Conservation (phyloP, 2,329 filamentous ascomycete species). For the Calonectria pauciramosa region DNA sequence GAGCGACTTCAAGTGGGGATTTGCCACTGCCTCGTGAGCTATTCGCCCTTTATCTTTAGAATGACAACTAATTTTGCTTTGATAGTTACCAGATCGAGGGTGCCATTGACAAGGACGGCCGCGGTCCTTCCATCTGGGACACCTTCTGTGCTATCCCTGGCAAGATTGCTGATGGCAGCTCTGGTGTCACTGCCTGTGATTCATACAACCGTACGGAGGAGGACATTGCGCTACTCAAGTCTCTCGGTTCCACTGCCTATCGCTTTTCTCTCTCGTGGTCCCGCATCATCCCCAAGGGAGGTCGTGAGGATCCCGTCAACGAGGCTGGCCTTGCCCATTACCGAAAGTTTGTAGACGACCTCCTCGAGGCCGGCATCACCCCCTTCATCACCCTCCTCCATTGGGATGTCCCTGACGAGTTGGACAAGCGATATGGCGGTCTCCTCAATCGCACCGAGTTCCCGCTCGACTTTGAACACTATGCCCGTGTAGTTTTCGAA, state of each 20-base stretch:
- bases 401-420: slow-evolving; percentile 86
- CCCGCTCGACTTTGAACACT: slow-evolving; percentile 83
- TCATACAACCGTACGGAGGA: slow-evolving; percentile 85
- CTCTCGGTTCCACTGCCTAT: slow-evolving; percentile 80
- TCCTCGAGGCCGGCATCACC: slow-evolving; percentile 81
- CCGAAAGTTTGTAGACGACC: slow-evolving; percentile 81
- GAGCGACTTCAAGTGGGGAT: slow-evolving; percentile 82
- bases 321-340: slow-evolving; percentile 84
- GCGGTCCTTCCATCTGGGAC: slow-evolving; percentile 89
- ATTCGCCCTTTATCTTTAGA: slow-evolving; percentile 21
- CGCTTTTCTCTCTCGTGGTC: slow-evolving; percentile 90
- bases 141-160: slow-evolving; percentile 85
- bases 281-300: slow-evolving; percentile 87
- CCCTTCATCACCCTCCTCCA: slow-evolving; percentile 89
- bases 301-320: slow-evolving; percentile 86
- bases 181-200: slow-evolving; percentile 85
- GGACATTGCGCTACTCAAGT: slow-evolving; percentile 84
- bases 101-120: slow-evolving; percentile 79
- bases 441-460: slow-evolving; percentile 87
- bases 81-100: slow-evolving; percentile 92
- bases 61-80: slow-evolving; percentile 29
- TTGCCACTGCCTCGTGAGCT: slow-evolving; percentile 80
- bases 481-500: slow-evolving; percentile 82
- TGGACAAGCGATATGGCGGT: slow-evolving; percentile 86
- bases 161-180: slow-evolving; percentile 84